phyloP scores from a whole-genome alignment of 2,329 filamentous ascomycete genomes.

The Penicillium glabrum region DNA sequence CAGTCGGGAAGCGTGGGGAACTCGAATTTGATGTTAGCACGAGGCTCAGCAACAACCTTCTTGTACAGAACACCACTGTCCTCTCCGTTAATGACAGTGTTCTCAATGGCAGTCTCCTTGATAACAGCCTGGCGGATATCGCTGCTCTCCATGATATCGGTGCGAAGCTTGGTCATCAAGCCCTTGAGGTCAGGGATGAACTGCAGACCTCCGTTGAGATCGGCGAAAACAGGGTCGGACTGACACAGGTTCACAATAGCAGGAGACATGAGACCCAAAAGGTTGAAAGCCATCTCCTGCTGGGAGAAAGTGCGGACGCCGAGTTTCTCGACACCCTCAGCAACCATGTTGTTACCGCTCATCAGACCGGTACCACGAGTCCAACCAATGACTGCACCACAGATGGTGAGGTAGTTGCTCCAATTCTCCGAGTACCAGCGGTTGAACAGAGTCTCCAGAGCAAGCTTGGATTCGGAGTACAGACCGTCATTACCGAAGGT shows the following conservation, averaged over 20 bases:
- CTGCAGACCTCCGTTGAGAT: slow-evolving; percentile 95
- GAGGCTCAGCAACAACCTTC: slow-evolving; percentile 88
- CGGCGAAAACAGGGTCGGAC: slow-evolving; percentile 90
- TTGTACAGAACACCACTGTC: slow-evolving; percentile 90
- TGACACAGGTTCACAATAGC: slow-evolving; percentile 94
- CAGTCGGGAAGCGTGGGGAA: slow-evolving; percentile 90
- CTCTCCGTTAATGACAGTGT: slow-evolving; percentile 95
- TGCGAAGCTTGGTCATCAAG: slow-evolving; percentile 88
- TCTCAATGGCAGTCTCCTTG: slow-evolving; percentile 94
- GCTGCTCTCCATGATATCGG: slow-evolving; percentile 91
- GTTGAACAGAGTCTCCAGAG: slow-evolving; percentile 95
- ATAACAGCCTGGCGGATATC: slow-evolving; percentile 91
- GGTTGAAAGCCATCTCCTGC: slow-evolving; percentile 99
- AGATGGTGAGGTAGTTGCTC: slow-evolving; percentile 96
- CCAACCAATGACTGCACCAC: slow-evolving; percentile 98
- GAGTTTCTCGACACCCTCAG: slow-evolving; percentile 93
- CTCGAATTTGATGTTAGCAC: slow-evolving; percentile 96
- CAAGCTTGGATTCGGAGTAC: slow-evolving; percentile 97
- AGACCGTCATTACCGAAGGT: slow-evolving; percentile 97
- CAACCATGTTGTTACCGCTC: slow-evolving; percentile 96
- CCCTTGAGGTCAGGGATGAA: slow-evolving; percentile 96
- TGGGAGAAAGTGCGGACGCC: slow-evolving; percentile 98
- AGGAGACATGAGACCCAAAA: slow-evolving; percentile 93
- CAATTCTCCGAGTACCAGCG: slow-evolving; percentile 97
- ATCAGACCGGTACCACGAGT: slow-evolving; percentile 97